Percentiles rank a stretch among this genome's conserved stretches.
Conservation (phyloP, 176 grass and related monocot species). For the Raddia distichophylla region DNA sequence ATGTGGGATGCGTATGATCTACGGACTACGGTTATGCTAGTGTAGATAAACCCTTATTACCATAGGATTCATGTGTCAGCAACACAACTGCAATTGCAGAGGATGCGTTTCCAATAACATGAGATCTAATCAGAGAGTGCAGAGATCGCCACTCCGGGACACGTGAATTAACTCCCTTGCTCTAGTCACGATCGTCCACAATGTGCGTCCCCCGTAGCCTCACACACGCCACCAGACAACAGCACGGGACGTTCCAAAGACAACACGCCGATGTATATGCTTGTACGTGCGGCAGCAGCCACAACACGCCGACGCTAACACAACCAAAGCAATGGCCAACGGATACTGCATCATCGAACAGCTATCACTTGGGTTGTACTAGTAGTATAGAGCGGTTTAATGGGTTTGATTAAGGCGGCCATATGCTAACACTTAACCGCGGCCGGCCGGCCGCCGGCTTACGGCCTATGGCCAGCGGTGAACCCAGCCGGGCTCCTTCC, state of each 20-base stretch:
- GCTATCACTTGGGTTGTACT: neutral
- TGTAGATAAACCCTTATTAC: too few relatives aligned
- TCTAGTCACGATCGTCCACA: slow-evolving; percentile 22
- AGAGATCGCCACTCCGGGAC: neutral
- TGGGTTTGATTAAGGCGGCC: slow-evolving; percentile 18
- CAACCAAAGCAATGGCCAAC: neutral
- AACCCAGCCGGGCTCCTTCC: slow-evolving; percentile 31
- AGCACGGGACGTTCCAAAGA: slow-evolving; percentile 8
- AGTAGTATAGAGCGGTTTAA: neutral
- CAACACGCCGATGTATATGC: neutral
- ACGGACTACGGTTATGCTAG: too few relatives aligned
- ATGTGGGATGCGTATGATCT: too few relatives aligned
- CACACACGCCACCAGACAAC: neutral
- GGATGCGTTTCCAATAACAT: too few relatives aligned
- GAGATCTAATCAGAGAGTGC: neutral
- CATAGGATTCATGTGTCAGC: too few relatives aligned
- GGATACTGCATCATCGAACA: neutral
- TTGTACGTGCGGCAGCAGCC: neutral
- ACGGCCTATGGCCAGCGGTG: slow-evolving; percentile 44
- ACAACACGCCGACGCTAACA: slow-evolving; percentile 7
- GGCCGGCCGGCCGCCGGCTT: slow-evolving; percentile 16
- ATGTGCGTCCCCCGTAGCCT: neutral
- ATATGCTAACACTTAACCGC: slow-evolving; percentile 1
- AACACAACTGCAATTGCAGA: too few relatives aligned
- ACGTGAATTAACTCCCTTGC: slow-evolving; percentile 29